These are phyloP conservation scores for Xylariales sp. DNA, from an alignment of 2,329 filamentous ascomycete species.

Conservation along the genomic window DNA sequence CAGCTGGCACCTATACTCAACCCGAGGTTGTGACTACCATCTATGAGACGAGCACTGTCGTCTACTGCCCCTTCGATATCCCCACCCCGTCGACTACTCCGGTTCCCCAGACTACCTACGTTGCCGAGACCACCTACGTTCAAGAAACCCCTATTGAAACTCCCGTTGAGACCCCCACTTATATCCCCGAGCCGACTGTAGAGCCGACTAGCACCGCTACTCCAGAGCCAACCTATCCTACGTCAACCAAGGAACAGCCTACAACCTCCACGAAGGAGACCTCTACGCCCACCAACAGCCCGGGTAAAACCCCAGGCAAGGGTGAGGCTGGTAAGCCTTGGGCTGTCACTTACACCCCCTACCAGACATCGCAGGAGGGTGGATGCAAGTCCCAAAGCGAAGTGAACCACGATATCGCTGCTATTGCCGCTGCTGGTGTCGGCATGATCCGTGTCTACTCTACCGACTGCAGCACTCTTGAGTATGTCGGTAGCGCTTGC, in stretches of 20 bases:
- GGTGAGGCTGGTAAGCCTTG: constrained; percentile 65
- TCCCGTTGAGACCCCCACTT: not conserved
- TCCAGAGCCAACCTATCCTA: constrained; percentile 5
- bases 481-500: constrained; percentile 78
- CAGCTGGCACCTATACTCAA: constrained; percentile 79
- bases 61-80: constrained; percentile 74
- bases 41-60: constrained; percentile 74
- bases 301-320: constrained; percentile 54
- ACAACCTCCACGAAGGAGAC: constrained; percentile 40
- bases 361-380: constrained; percentile 63
- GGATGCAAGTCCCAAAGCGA: constrained; percentile 72
- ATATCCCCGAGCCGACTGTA: constrained; percentile 27
- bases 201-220: constrained; percentile 42
- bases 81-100: constrained; percentile 43
- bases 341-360: constrained; percentile 86
- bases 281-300: constrained; percentile 47
- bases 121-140: constrained; percentile 13
- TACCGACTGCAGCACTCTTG: constrained; percentile 87
- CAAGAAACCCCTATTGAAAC: not conserved
- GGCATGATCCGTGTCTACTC: constrained; percentile 84
- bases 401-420: constrained; percentile 69
- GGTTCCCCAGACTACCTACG: constrained; percentile 28
- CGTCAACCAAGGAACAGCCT: constrained; percentile 9
- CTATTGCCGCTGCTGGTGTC: constrained; percentile 76
- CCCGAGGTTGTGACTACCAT: constrained; percentile 74